Evolutionary conservation across 495 filamentous ascomycete genomes (phyloP), one percentile per base, ranked within the genome.

Genomic region (Xeromyces bisporus): DNA sequence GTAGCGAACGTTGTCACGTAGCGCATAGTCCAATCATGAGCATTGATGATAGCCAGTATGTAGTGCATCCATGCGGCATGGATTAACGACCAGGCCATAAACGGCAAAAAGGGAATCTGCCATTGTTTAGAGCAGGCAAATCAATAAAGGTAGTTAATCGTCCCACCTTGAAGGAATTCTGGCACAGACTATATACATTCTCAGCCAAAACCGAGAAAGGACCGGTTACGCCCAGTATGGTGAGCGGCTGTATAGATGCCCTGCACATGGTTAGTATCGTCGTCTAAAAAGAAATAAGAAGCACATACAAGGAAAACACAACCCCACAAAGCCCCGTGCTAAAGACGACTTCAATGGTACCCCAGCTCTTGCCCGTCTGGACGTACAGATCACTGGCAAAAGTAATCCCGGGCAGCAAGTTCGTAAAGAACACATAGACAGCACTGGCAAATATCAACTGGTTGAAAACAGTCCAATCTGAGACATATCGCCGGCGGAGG

Each of bases 371-470:
- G 15, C 75, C 73, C 0, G 76, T 80, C 35, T 73, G 48, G 0
- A 71, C 67, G 40, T 77, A 77, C 20, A 80, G 46, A 43, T 81
- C 76, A 41, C 66, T 73, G 0, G 73, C 74, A 50, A 80, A 82
- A 0, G 77, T 80, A 40, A 81, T 79, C 2, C 76, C 74, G 0
- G 76, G 76, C 3, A 82, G 55, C 1, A 82, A 54, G 47, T 81
- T 82, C 10, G 74, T 80, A 38, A 82, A 82, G 48, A 80, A 81
- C 14, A 82, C 66, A 50, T 75, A 80, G 11, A 82, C 71, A 1
- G 77, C 73, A 27, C 69, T 75, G 7, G 77, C 77, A 37, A 82
- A 57, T 7, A 81, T 54, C 31, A 78, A 51, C 40, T 81, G 76
- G 41, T 80, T 80, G 54, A 81, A 80, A 9, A 62, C 40, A 1